phyloP scores from a whole-genome alignment of 495 filamentous ascomycete genomes.

The Neurospora discreta region DNA sequence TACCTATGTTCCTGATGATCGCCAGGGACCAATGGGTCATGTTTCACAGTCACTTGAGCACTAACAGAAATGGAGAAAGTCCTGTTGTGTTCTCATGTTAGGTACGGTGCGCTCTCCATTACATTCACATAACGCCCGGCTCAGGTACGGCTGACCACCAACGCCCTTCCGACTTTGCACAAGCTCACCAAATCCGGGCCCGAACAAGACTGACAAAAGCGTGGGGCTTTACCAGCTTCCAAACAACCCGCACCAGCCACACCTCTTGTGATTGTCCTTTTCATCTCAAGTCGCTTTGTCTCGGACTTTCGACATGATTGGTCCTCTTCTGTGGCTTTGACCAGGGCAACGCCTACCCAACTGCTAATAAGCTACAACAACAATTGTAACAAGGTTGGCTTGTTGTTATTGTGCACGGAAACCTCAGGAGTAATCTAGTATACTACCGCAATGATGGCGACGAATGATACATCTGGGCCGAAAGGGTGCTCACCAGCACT shows the following conservation, averaged over 20 bases:
- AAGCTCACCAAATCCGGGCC: not conserved
- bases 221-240: not conserved
- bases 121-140: not conserved
- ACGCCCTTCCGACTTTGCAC: not conserved
- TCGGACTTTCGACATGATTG: not conserved
- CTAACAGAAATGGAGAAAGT: not conserved
- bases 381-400: not conserved
- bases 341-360: not conserved
- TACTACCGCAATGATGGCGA: not conserved
- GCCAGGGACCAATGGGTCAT: not conserved
- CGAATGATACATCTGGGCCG: not conserved
- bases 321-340: not conserved
- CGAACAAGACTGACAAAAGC: not conserved
- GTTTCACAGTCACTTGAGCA: not conserved
- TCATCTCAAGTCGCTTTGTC: not conserved
- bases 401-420: not conserved
- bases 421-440: not conserved
- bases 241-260: not conserved
- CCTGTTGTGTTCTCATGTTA: no score
- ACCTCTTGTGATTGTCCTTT: not conserved
- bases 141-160: not conserved
- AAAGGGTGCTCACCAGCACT: not conserved
- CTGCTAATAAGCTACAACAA: not conserved
- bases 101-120: not conserved
- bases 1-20: not conserved